Conservation (phyloP, 305 asterid genomes). For the Fraxinus dipetala region DNA sequence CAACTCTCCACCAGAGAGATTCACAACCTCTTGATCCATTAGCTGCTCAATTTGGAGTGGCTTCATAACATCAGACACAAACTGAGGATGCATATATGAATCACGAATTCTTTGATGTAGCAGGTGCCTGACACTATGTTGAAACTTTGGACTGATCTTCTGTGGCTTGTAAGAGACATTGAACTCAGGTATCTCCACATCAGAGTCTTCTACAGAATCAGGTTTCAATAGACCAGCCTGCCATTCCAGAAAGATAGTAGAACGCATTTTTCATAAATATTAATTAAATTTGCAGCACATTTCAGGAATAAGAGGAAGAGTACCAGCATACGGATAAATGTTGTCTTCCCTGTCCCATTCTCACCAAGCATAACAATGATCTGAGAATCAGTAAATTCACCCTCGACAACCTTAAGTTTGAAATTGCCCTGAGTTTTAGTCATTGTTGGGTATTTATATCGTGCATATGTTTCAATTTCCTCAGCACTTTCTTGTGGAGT, state of each 20-base stretch:
- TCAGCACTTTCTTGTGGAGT: constrained; percentile 88
- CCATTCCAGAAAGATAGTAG: constrained; percentile 25
- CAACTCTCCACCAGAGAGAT: constrained; percentile 97
- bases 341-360: constrained; percentile 97
- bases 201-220: constrained; percentile 69
- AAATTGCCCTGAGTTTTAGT: constrained; percentile 85
- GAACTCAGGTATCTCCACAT: constrained; percentile 84
- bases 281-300: background rate
- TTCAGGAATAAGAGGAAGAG: constrained; percentile 12
- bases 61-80: constrained; percentile 89
- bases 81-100: constrained; percentile 88
- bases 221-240: constrained; percentile 96
- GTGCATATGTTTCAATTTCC: constrained; percentile 82
- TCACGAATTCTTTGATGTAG: constrained; percentile 80
- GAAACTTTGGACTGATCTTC: constrained; percentile 86
- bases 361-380: constrained; percentile 98
- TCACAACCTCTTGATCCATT: constrained; percentile 95
- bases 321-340: constrained; percentile 97
- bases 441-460: constrained; percentile 89
- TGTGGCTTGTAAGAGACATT: constrained; percentile 97
- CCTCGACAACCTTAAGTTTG: constrained; percentile 85
- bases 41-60: constrained; percentile 95
- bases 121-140: constrained; percentile 64
- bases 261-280: constrained; percentile 3
- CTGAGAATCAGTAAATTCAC: constrained; percentile 97